Conservation (phyloP, 768 basidiomycete genomes). For the Scleroderma citrinum region DNA sequence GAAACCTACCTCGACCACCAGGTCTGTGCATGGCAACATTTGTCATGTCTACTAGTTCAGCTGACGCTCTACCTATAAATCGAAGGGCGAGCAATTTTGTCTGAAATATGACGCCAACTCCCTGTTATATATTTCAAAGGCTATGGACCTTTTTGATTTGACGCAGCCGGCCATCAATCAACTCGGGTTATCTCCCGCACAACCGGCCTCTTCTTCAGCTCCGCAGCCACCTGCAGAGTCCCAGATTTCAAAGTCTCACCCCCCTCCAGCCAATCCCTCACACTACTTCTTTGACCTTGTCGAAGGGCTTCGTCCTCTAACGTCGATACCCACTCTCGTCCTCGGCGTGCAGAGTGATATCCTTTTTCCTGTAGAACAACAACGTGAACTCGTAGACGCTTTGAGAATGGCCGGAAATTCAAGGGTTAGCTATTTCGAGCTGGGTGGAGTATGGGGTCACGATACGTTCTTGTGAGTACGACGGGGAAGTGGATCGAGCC, state of each 20-base stretch:
- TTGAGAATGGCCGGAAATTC: conserved; percentile 85
- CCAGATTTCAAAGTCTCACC: conserved; percentile 58
- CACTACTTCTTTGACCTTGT: conserved; percentile 74
- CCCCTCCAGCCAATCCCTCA: conserved; percentile 65
- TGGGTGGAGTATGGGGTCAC: conserved; percentile 99
- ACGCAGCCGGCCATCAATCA: conserved; percentile 67
- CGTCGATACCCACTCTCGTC: conserved; percentile 74
- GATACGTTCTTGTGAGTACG: conserved; percentile 86
- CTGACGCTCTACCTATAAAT: conserved; percentile 1
- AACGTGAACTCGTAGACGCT: conserved; percentile 90
- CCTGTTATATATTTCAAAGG: conserved; percentile 96
- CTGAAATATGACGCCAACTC: conserved; percentile 99
- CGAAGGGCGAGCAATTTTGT: conserved; percentile 91
- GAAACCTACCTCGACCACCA: conserved; percentile 98
- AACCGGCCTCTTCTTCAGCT: conserved; percentile 15
- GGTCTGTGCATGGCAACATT: conserved; percentile 24
- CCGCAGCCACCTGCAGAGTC: conserved; percentile 13
- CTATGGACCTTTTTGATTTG: conserved; percentile 99
- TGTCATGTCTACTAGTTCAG: neutral
- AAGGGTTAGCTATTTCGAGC: conserved; percentile 90
- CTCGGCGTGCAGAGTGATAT: conserved; percentile 97
- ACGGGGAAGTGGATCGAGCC: too few relatives aligned
- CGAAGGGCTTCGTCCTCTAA: conserved; percentile 68
- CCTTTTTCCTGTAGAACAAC: conserved; percentile 95
- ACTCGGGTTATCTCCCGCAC: conserved; percentile 47